Evolutionary conservation across 2,329 filamentous ascomycete species (phyloP), one percentile per base, ranked within the genome.

Genomic region (Xylaria sp.): DNA sequence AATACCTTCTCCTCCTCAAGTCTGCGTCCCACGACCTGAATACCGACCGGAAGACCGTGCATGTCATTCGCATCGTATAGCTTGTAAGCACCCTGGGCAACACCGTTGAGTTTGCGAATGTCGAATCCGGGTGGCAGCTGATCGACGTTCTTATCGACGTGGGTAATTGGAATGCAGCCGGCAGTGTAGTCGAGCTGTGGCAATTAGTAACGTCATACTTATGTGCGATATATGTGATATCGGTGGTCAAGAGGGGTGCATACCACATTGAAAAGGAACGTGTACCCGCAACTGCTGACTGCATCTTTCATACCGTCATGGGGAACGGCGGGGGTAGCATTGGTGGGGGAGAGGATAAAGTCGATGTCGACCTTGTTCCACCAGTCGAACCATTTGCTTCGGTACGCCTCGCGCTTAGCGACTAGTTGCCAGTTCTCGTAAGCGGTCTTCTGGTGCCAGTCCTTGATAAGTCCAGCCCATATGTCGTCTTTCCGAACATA

Each of bases 1-100:
- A 97, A 81, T 0, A 97, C 93, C 83, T 95, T 96, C 82, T 97
- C 94, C 79, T 97, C 94, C 77, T 96, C 91, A 75, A 97, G 82
- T 44, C 94, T 85, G 51, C 91, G 85, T 0, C 94, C 94, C 0
- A 97, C 90, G 28, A 97, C 85, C 80, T 97, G 94, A 8, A 98
- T 90, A 0, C 89, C 94, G 0, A 97, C 93, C 0, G 95, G 95
- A 50, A 98, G 83, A 0, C 94, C 94, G 56, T 93, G 91, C 94
- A 98, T 98, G 68, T 89, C 89, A 15, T 84, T 82, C 0, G 93
- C 90, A 78, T 98, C 89, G 78, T 98, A 98, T 74, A 94, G 86
- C 81, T 92, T 94, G 80, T 96, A 97, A 0, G 93, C 94, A 2
- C 94, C 94, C 67, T 86, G 86, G 0, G 94, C 93, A 9, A 98